These are phyloP conservation scores for Lactifluus pinguis DNA, from an alignment of 768 basidiomycete species.

Conservation along the genomic window DNA sequence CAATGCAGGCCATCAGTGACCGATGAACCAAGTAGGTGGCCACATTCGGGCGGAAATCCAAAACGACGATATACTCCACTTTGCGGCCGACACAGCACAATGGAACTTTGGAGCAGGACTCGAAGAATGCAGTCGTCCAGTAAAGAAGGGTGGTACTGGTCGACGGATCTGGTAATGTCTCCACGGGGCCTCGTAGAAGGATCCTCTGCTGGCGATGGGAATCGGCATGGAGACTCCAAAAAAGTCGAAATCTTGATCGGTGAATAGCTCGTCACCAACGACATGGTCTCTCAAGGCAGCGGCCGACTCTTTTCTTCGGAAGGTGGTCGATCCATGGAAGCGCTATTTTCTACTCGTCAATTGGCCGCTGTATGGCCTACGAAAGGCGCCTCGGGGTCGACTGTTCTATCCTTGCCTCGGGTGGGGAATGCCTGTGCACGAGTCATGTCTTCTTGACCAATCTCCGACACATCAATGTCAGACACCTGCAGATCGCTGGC, in stretches of 20 bases:
- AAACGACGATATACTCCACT: conserved; percentile 14
- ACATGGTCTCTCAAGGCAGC: not conserved
- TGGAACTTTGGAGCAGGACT: conserved; percentile 16
- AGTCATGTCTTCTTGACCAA: conserved; percentile 30
- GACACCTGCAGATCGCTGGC: conserved; percentile 43
- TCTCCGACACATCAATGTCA: conserved; percentile 32
- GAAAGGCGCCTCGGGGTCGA: not conserved
- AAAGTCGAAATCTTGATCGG: conserved; percentile 21
- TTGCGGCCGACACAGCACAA: conserved; percentile 7
- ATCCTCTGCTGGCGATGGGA: conserved; percentile 2
- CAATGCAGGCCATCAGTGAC: conserved; percentile 8
- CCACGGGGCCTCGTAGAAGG: conserved; percentile 10
- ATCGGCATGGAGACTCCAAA: conserved; percentile 16
- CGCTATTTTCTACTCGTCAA: not conserved
- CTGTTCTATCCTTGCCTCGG: conserved; percentile 33
- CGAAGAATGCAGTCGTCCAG: conserved; percentile 18
- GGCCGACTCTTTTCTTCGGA: not conserved
- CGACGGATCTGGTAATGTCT: conserved; percentile 7
- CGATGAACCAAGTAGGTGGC: conserved; percentile 8
- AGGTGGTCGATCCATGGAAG: not conserved
- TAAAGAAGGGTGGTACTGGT: conserved; percentile 14
- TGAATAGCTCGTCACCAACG: conserved; percentile 17
- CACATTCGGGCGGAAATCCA: conserved; percentile 11
- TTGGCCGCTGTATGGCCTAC: not conserved
- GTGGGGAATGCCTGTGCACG: conserved; percentile 31